A percentile compares a stretch with the other conserved stretches of the same genome.
Evolutionary conservation across 163 green algal species (phyloP).

Genomic region (Prototheca wickerhamii): DNA sequence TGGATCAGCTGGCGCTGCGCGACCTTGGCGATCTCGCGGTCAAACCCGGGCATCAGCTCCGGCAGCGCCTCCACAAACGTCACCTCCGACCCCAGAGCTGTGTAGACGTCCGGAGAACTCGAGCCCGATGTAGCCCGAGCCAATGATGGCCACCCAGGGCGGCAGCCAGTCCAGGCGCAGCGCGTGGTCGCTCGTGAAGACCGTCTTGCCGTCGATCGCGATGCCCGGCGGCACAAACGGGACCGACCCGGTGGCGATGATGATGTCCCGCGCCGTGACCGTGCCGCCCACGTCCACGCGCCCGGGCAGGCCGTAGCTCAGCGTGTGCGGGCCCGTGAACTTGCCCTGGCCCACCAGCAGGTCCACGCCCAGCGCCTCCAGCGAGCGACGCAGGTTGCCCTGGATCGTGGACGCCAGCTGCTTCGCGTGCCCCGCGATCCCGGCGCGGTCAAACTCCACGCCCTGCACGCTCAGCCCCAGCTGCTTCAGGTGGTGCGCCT

Average conservation of each 20-base stretch:
- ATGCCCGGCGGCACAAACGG: constrained; percentile 95
- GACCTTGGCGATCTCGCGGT: constrained; percentile 90
- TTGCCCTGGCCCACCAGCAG: constrained; percentile 84
- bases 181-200: constrained; percentile 96
- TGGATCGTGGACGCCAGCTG: constrained; percentile 84
- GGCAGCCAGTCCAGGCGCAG: constrained; percentile 98
- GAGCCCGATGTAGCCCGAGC: constrained; percentile 96
- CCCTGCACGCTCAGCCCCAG: constrained; percentile 80
- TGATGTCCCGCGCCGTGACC: constrained; percentile 90
- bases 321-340: constrained; percentile 71
- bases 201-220: constrained; percentile 95
- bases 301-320: constrained; percentile 86
- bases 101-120: constrained; percentile 98
- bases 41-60: constrained; percentile 97
- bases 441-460: constrained; percentile 83
- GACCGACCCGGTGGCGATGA: constrained; percentile 95
- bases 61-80: constrained; percentile 97
- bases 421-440: constrained; percentile 86
- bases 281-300: constrained; percentile 84
- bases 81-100: constrained; percentile 83
- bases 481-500: constrained; percentile 54
- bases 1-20: constrained; percentile 92
- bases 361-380: constrained; percentile 90
- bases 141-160: constrained; percentile 98
- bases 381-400: constrained; percentile 83